Conservation (phyloP, 257 asterid genomes). For the Coffea eugenioides region DNA sequence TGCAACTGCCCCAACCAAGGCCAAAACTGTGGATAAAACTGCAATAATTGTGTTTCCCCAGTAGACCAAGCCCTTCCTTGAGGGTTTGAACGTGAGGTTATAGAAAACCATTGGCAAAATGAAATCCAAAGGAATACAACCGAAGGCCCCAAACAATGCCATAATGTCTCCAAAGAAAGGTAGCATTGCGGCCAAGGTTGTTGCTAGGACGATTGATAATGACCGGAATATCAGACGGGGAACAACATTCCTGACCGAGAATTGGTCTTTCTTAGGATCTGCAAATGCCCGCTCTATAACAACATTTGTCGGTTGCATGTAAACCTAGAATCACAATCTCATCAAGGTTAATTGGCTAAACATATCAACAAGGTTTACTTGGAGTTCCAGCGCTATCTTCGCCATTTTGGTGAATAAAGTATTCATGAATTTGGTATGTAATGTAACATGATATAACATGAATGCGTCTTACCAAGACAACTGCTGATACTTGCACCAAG, state of each 20-base stretch:
- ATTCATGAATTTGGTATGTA: no score
- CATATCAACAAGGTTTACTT: no score
- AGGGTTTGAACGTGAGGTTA: slow-evolving; percentile 54
- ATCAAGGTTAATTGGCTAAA: no score
- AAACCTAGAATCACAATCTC: slow-evolving; percentile 33
- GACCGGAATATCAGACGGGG: slow-evolving; percentile 57
- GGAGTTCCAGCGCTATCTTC: no score
- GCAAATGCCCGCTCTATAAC: slow-evolving; percentile 51
- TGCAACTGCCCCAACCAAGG: slow-evolving; percentile 53
- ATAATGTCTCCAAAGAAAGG: slow-evolving; percentile 78
- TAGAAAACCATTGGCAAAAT: slow-evolving; percentile 66
- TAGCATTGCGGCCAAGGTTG: slow-evolving; percentile 67
- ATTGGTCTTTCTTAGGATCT: slow-evolving; percentile 42
- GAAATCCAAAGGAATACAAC: slow-evolving; percentile 65
- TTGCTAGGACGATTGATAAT: slow-evolving; percentile 40
- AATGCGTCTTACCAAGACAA: slow-evolving; percentile 34
- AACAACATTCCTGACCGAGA: slow-evolving; percentile 40
- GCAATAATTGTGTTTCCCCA: slow-evolving; percentile 55
- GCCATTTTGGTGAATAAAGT: no score
- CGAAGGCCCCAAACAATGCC: slow-evolving; percentile 70
- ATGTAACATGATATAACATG: no score
- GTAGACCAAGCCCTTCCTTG: slow-evolving; percentile 29
- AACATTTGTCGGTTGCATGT: slow-evolving; percentile 64
- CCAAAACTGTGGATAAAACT: slow-evolving; percentile 36
- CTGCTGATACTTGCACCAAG: slow-evolving; percentile 52